Evolutionary conservation across 2,329 filamentous ascomycete genomes (phyloP).

Genomic region (Fusarium falciforme): DNA sequence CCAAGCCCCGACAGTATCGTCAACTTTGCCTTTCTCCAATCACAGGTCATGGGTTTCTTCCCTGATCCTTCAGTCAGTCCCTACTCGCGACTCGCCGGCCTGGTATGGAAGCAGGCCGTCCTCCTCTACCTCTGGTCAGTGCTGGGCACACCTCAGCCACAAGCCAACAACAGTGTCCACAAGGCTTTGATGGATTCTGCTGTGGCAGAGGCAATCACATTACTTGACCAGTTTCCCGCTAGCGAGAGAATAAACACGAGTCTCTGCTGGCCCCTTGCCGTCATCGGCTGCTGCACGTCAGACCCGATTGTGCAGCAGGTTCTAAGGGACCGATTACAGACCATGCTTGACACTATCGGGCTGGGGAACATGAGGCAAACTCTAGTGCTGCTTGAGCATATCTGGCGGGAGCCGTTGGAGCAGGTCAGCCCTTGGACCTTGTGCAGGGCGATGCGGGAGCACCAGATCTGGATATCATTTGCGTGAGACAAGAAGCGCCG

Average conservation of each 20-base stretch:
- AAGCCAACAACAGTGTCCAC: conserved; percentile 33
- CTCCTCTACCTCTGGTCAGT: conserved; percentile 56
- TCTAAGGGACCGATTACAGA: conserved; percentile 48
- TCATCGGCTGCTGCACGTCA: conserved; percentile 52
- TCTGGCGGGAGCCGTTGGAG: conserved; percentile 52
- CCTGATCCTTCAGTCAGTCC: conserved; percentile 49
- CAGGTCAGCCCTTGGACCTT: conserved; percentile 56
- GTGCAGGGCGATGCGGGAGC: conserved; percentile 57
- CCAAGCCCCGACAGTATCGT: conserved; percentile 56
- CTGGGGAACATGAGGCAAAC: conserved; percentile 60
- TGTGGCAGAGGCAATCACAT: conserved; percentile 45
- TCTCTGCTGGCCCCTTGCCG: conserved; percentile 53
- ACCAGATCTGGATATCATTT: conserved; percentile 62
- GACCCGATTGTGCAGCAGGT: conserved; percentile 51
- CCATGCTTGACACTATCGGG: conserved; percentile 52
- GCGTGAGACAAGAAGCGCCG: conserved; percentile 46
- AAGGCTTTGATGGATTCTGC: conserved; percentile 44
- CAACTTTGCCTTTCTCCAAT: conserved; percentile 56
- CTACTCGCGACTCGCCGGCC: conserved; percentile 54
- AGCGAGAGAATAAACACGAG: conserved; percentile 53
- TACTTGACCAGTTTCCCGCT: conserved; percentile 48
- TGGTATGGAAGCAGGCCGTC: conserved; percentile 58
- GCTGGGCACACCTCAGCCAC: conserved; percentile 45
- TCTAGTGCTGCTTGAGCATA: conserved; percentile 53
- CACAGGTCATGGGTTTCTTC: conserved; percentile 54